Conservation (phyloP, 192 early-diverging fungal species). For the Pecoramyces ruminantium region DNA sequence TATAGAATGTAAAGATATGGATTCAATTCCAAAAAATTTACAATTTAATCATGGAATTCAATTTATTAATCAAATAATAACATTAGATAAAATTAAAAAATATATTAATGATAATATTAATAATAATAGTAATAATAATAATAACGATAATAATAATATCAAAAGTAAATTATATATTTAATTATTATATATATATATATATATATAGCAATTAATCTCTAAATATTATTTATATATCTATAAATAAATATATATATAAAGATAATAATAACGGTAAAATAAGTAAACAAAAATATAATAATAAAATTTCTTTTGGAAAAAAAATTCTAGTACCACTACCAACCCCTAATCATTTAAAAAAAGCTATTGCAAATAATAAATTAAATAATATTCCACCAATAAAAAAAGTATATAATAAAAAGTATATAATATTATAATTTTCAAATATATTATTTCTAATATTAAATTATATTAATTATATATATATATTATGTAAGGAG, state of each 20-base stretch:
- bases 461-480: too few species aligned
- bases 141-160: too few species aligned
- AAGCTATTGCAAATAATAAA: neutral
- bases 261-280: neutral
- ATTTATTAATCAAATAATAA: neutral
- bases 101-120: neutral
- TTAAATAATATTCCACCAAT: neutral
- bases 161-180: too few species aligned
- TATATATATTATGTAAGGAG: too few species aligned
- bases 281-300: neutral
- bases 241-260: too few species aligned
- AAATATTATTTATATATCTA: too few species aligned
- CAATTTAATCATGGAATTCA: neutral
- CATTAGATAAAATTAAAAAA: neutral
- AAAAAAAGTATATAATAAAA: too few species aligned
- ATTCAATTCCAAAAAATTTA: neutral
- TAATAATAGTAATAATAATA: neutral
- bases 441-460: too few species aligned
- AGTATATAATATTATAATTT: too few species aligned
- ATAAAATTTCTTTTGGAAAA: neutral
- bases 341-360: neutral
- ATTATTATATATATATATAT: too few species aligned
- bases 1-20: neutral
- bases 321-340: neutral
- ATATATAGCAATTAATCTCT: too few species aligned